Conservation (phyloP, 768 basidiomycete genomes). For the Suillus variegatus region DNA sequence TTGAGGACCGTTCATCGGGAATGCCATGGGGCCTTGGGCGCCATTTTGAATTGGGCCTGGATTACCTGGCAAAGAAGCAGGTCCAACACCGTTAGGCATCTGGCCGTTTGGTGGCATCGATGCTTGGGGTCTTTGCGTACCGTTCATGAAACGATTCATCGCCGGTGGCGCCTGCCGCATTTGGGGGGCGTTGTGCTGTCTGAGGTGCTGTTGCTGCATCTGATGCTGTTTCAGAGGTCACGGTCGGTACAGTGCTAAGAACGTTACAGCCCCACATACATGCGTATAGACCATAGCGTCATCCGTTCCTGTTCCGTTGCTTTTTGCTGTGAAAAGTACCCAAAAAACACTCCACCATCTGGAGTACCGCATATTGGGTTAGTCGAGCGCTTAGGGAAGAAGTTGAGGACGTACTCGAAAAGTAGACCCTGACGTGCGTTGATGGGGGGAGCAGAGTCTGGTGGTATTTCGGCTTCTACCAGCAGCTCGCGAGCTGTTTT, state of each 20-base stretch:
- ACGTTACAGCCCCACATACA: conserved; percentile 40
- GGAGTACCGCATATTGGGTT: conserved; percentile 10
- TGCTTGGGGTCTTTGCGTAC: conserved; percentile 27
- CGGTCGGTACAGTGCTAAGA: conserved; percentile 13
- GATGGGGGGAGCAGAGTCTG: conserved; percentile 71
- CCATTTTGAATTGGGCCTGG: conserved; percentile 31
- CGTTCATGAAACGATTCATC: conserved; percentile 34
- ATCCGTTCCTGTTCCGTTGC: conserved; percentile 62
- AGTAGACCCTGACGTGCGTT: conserved; percentile 81
- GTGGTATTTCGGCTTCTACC: conserved; percentile 63
- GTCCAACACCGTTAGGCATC: conserved; percentile 34
- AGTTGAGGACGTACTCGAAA: conserved; percentile 61
- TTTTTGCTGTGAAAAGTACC: conserved; percentile 83
- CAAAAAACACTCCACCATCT: conserved; percentile 94
- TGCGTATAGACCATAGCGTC: conserved; percentile 74
- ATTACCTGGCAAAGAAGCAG: conserved; percentile 25
- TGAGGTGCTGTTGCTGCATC: conserved; percentile 32
- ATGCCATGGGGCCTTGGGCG: conserved; percentile 20
- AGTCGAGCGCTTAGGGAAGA: conserved; percentile 2
- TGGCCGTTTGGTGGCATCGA: conserved; percentile 17
- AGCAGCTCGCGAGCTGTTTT: conserved; percentile 72
- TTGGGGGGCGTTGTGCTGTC: conserved; percentile 30
- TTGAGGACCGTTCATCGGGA: conserved; percentile 37
- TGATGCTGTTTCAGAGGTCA: conserved; percentile 34
- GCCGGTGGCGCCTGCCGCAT: conserved; percentile 31